Conservation (phyloP, 768 basidiomycete species). For the Amanita inopinata region DNA sequence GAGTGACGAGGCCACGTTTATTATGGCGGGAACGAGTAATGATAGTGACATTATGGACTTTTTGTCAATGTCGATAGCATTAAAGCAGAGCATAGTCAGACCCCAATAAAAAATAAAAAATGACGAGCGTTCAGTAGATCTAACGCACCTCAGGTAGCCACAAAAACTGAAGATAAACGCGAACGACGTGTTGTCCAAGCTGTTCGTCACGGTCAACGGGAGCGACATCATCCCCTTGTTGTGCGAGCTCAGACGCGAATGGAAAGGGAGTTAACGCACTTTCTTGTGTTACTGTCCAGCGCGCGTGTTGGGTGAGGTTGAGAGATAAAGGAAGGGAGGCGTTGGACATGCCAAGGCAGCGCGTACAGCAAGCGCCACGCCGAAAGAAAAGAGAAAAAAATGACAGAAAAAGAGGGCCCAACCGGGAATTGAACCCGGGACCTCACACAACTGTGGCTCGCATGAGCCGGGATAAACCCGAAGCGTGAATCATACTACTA, state of each 20-base stretch:
- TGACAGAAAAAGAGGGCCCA: constrained; percentile 16
- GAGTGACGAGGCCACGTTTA: constrained; percentile 34
- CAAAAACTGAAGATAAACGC: constrained; percentile 67
- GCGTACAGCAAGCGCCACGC: neutral
- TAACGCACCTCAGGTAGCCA: constrained; percentile 63
- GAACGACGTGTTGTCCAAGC: constrained; percentile 36
- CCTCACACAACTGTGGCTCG: constrained; percentile 16
- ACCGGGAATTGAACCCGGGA: constrained; percentile 23
- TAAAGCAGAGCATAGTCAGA: too few relatives aligned
- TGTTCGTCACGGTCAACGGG: neutral
- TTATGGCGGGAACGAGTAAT: constrained; percentile 45
- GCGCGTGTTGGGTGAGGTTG: constrained; percentile 5
- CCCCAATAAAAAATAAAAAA: too few relatives aligned
- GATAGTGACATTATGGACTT: constrained; percentile 70
- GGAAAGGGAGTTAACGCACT: constrained; percentile 1
- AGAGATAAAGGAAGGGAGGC: constrained; percentile 1
- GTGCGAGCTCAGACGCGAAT: neutral
- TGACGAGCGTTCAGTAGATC: constrained; percentile 7
- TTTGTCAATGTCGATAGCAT: too few relatives aligned
- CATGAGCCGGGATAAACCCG: constrained; percentile 13
- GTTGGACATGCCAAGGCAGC: neutral
- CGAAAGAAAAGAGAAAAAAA: constrained; percentile 5
- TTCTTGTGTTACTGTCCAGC: constrained; percentile 7
- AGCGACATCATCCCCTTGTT: neutral
- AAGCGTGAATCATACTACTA: constrained; percentile 23